phyloP scores from a whole-genome alignment of 495 filamentous ascomycete species.

The Terfezia claveryi region DNA sequence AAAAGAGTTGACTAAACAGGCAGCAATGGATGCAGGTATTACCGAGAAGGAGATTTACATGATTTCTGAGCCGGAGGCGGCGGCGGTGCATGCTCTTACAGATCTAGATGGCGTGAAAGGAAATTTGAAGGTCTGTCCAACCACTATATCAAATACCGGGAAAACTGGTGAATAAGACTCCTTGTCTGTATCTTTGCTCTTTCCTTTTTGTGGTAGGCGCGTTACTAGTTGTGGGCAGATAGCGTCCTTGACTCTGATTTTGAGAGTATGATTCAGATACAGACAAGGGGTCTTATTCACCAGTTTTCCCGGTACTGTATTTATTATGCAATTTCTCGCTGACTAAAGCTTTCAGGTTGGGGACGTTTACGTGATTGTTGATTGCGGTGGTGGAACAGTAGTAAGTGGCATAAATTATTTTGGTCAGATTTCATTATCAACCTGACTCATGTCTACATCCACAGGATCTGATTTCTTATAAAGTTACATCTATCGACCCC shows the following conservation, averaged over 20 bases:
- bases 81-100: slow-evolving; percentile 10
- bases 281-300: no score
- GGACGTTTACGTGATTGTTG: slow-evolving; percentile 15
- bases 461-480: slow-evolving; percentile 18
- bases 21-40: slow-evolving; percentile 20
- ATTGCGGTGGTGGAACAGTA: slow-evolving; percentile 20
- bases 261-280: no score
- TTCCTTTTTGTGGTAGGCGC: no score
- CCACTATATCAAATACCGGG: no score
- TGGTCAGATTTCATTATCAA: background rate
- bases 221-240: no score
- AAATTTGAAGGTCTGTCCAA: background rate
- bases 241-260: no score
- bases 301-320: no score
- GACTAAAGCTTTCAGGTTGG: slow-evolving; percentile 2
- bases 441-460: background rate
- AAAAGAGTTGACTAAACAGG: slow-evolving; percentile 12
- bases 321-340: background rate
- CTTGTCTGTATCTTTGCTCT: no score
- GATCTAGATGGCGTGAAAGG: slow-evolving; percentile 1
- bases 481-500: slow-evolving; percentile 4
- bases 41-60: slow-evolving; percentile 11
- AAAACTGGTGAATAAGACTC: no score
- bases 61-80: slow-evolving; percentile 22
- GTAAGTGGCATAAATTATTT: slow-evolving; percentile 3